Evolutionary conservation across 805 yeast species (phyloP).

Genomic region (Isabelozyma rhagii): DNA sequence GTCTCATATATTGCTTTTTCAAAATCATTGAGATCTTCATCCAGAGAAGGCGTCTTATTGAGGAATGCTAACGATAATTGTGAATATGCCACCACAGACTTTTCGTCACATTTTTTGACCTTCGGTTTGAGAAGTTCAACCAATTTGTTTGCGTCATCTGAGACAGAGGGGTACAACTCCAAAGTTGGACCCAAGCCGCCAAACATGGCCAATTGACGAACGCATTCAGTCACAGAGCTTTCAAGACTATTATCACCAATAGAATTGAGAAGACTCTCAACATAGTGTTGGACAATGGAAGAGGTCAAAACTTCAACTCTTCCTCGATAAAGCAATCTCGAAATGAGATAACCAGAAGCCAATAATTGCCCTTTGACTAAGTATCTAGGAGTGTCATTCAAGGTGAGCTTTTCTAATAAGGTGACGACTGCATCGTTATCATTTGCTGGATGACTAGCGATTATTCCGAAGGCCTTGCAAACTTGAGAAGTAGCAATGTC

Average conservation of each 20-base stretch:
- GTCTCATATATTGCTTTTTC: slow-evolving; percentile 53
- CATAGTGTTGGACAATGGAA: slow-evolving; percentile 6
- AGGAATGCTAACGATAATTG: slow-evolving; percentile 44
- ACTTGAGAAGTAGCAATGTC: slow-evolving; percentile 27
- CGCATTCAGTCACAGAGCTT: slow-evolving; percentile 29
- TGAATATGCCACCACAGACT: slow-evolving; percentile 55
- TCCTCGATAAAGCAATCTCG: slow-evolving; percentile 41
- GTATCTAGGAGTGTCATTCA: slow-evolving; percentile 7
- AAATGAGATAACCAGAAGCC: slow-evolving; percentile 42
- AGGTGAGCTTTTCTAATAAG: slow-evolving; percentile 5
- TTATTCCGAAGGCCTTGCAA: slow-evolving; percentile 46
- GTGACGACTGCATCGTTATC: slow-evolving; percentile 3
- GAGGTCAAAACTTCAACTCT: slow-evolving; percentile 15
- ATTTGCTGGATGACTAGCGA: slow-evolving; percentile 40
- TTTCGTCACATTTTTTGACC: slow-evolving; percentile 58
- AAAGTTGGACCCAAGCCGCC: slow-evolving; percentile 43
- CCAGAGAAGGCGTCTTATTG: slow-evolving; percentile 3
- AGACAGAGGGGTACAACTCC: slow-evolving; percentile 1
- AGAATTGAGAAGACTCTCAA: slow-evolving; percentile 8
- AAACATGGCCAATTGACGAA: slow-evolving; percentile 44
- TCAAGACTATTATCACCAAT: slow-evolving; percentile 19
- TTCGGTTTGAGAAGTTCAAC: slow-evolving; percentile 26
- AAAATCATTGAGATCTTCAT: slow-evolving; percentile 23
- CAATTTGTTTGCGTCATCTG: slow-evolving; percentile 5
- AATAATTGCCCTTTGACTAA: slow-evolving; percentile 19